Evolutionary conservation across 83 land plant species (phyloP).

Genomic region (Diphasiastrum complanatum): DNA sequence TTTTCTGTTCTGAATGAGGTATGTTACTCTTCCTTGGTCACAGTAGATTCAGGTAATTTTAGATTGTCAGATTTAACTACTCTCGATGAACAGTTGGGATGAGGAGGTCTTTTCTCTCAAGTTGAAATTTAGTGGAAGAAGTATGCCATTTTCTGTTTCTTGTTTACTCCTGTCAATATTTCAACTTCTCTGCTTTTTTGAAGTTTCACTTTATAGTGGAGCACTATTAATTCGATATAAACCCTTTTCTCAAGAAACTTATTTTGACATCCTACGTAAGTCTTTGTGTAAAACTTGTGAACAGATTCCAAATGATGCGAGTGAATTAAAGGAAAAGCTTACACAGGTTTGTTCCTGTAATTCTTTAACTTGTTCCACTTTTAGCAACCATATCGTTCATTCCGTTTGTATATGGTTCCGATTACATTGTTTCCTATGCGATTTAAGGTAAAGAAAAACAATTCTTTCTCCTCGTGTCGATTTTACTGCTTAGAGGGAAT

Average conservation of each 20-base stretch:
- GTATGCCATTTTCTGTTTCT: no score
- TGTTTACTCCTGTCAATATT: not conserved
- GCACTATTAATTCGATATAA: not conserved
- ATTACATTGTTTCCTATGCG: no score
- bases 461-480: no score
- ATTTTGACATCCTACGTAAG: not conserved
- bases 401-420: no score
- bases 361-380: no score
- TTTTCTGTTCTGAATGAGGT: constrained; percentile 4
- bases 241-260: not conserved
- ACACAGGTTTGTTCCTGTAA: no score
- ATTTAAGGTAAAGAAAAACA: no score
- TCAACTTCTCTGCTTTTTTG: not conserved
- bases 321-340: constrained; percentile 9
- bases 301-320: constrained; percentile 8
- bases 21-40: not conserved
- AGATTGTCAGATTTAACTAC: not conserved
- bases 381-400: no score
- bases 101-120: not conserved
- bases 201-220: not conserved
- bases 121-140: no score
- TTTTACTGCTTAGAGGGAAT: no score
- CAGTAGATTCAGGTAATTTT: not conserved
- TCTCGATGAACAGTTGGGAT: not conserved
- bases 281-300: not conserved